These are phyloP conservation scores for Fusarium mangiferae DNA, from an alignment of 2,329 filamentous ascomycete species.

Conservation along the genomic window DNA sequence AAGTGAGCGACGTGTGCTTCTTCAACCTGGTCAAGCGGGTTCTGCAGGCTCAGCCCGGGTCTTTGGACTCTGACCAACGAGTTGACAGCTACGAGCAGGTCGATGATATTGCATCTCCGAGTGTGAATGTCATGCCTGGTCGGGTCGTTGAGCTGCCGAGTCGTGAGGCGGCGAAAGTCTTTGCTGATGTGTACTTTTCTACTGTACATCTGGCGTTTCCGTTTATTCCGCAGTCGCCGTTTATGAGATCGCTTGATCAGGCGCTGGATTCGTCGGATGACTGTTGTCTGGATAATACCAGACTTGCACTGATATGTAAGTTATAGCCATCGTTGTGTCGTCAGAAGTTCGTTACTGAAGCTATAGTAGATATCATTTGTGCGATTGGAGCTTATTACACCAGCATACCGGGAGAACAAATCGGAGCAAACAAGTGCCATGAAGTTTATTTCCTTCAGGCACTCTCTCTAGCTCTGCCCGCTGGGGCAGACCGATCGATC, in stretches of 20 bases:
- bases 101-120: background rate
- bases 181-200: background rate
- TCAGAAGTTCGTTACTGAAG: background rate
- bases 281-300: background rate
- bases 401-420: background rate
- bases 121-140: background rate
- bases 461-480: background rate
- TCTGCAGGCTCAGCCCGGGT: background rate
- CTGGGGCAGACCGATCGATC: background rate
- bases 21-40: background rate
- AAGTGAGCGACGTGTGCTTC: background rate
- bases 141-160: background rate
- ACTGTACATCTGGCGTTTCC: background rate
- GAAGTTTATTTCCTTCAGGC: background rate
- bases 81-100: background rate
- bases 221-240: background rate
- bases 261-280: background rate
- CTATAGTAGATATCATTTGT: background rate
- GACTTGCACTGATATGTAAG: background rate
- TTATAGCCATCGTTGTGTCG: background rate
- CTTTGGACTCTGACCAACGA: background rate
- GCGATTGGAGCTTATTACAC: background rate
- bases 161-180: background rate
- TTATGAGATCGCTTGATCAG: background rate
- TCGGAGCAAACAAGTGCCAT: background rate